Evolutionary conservation across 441 rosid species (phyloP).

Genomic region (Dalechampia spathulata): DNA sequence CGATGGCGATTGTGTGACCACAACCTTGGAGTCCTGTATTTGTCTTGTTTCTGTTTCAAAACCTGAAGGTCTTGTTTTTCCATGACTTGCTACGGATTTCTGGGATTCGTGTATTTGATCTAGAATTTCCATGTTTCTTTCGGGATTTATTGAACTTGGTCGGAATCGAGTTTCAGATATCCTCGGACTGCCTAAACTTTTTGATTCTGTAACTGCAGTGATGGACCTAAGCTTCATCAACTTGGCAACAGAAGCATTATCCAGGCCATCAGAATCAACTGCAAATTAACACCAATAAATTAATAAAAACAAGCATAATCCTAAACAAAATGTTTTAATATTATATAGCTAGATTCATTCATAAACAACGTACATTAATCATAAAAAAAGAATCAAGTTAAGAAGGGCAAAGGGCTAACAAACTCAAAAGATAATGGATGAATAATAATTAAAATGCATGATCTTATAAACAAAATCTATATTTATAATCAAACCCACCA

Average conservation of each 20-base stretch:
- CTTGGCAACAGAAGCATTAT: slow-evolving; percentile 5
- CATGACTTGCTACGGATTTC: neutral
- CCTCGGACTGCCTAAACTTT: neutral
- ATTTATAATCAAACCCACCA: too few species aligned
- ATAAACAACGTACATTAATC: too few species aligned
- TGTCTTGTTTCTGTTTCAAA: slow-evolving; percentile 4
- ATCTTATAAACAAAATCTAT: too few species aligned
- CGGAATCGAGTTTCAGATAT: neutral
- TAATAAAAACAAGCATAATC: too few species aligned
- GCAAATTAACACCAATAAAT: neutral
- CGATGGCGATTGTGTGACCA: slow-evolving; percentile 4
- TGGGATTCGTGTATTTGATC: too few species aligned
- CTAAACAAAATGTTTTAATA: too few species aligned
- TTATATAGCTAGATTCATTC: too few species aligned
- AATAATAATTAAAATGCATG: too few species aligned
- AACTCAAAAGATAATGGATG: too few species aligned
- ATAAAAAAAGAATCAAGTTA: too few species aligned
- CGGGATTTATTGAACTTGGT: slow-evolving; percentile 3
- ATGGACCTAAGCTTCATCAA: neutral
- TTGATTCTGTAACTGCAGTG: slow-evolving; percentile 1
- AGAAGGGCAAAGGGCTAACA: too few species aligned
- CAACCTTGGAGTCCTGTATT: slow-evolving; percentile 4
- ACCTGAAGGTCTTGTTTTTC: neutral
- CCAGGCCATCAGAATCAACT: slow-evolving; percentile 15
- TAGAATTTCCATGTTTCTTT: too few species aligned